A percentile compares a stretch with the other conserved stretches of the same genome.
phyloP scores from a whole-genome alignment of 2,329 filamentous ascomycete species.

The Dothistroma septosporum region DNA sequence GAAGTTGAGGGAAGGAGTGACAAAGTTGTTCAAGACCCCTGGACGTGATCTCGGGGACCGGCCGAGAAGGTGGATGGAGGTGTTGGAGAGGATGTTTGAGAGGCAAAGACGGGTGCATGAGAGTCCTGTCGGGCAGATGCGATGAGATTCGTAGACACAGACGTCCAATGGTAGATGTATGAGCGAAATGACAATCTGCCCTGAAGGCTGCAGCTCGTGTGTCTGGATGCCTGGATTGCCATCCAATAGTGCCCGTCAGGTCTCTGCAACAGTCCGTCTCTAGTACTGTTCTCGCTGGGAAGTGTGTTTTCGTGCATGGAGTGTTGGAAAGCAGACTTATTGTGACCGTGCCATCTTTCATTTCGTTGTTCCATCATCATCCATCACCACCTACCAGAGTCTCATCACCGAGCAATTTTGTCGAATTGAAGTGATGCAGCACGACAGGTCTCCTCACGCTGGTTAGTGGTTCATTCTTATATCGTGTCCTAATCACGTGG shows the following conservation, averaged over 20 bases:
- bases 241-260: too few relatives aligned
- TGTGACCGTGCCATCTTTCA: not conserved
- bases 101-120: conserved; percentile 12
- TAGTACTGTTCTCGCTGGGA: not conserved
- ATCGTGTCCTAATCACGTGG: not conserved
- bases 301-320: not conserved
- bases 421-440: too few relatives aligned
- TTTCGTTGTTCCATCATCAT: not conserved
- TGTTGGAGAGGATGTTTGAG: conserved; percentile 32
- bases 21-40: conserved; percentile 60
- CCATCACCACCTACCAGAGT: too few relatives aligned
- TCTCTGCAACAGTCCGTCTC: not conserved
- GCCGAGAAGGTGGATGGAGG: conserved; percentile 42
- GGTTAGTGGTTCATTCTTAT: too few relatives aligned
- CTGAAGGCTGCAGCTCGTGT: too few relatives aligned
- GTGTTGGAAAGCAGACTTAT: not conserved
- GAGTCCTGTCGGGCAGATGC: not conserved
- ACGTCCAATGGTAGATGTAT: too few relatives aligned
- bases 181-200: too few relatives aligned
- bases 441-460: too few relatives aligned
- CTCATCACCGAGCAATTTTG: too few relatives aligned
- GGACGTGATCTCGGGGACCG: conserved; percentile 38
- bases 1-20: conserved; percentile 70
- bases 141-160: too few relatives aligned
- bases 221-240: too few relatives aligned